These are phyloP conservation scores for Podospora pseudocomata DNA, from an alignment of 495 filamentous ascomycete species.

Conservation along the genomic window DNA sequence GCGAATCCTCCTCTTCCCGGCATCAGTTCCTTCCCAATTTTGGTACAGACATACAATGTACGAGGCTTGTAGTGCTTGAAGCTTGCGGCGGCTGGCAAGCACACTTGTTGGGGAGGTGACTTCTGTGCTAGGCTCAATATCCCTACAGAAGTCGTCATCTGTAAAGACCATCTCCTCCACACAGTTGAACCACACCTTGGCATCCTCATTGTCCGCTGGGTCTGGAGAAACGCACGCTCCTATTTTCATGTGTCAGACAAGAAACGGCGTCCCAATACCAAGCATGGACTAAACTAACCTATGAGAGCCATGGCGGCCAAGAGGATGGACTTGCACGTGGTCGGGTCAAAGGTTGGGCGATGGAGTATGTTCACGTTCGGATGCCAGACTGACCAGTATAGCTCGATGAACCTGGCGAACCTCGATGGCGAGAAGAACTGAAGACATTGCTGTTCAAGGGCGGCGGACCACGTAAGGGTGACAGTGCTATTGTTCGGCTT, in stretches of 20 bases:
- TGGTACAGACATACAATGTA: constrained; percentile 31
- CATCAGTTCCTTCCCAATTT: constrained; percentile 31
- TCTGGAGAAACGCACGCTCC: constrained; percentile 34
- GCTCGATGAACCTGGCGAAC: constrained; percentile 30
- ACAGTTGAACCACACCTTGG: constrained; percentile 31
- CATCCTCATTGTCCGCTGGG: constrained; percentile 27
- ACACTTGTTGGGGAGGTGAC: constrained; percentile 5
- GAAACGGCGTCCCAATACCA: not conserved
- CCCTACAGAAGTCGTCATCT: constrained; percentile 32
- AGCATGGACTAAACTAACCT: constrained; percentile 21
- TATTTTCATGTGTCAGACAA: constrained; percentile 8
- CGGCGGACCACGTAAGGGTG: constrained; percentile 26
- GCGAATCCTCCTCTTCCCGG: constrained; percentile 29
- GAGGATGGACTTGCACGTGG: constrained; percentile 22
- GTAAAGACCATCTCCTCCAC: constrained; percentile 35
- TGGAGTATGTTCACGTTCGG: constrained; percentile 31
- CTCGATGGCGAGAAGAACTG: constrained; percentile 29
- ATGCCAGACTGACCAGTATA: constrained; percentile 35
- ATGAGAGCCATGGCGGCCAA: constrained; percentile 31
- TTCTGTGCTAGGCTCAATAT: constrained; percentile 24
- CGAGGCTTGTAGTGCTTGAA: constrained; percentile 31
- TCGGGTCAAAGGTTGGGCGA: constrained; percentile 28
- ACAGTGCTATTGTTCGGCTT: constrained; percentile 29
- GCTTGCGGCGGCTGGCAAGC: constrained; percentile 16
- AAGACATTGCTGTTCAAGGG: constrained; percentile 27